phyloP scores from a whole-genome alignment of 805 yeast genomes.

The Cyberlindnera mrakii region DNA sequence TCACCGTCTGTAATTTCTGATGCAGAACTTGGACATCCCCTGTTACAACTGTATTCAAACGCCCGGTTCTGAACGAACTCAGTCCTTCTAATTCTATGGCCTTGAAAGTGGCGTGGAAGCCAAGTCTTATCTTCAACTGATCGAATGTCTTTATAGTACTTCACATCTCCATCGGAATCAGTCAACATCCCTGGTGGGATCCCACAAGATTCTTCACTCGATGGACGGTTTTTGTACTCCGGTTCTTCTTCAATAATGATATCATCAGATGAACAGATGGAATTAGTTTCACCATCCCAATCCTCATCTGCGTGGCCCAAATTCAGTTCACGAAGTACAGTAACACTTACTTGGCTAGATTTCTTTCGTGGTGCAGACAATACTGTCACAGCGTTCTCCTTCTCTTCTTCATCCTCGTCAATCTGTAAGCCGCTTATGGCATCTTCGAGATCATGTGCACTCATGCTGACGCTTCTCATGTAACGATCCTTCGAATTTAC shows the following conservation, averaged over 20 bases:
- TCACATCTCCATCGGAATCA: constrained; percentile 8
- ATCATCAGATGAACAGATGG: not conserved
- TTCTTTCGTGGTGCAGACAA: not conserved
- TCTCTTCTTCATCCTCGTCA: constrained; percentile 2
- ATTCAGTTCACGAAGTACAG: not conserved
- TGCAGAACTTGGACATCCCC: constrained; percentile 17
- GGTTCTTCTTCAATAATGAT: constrained; percentile 1
- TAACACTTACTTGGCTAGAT: not conserved
- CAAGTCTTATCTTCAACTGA: constrained; percentile 12
- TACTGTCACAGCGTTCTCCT: not conserved
- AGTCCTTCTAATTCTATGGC: constrained; percentile 11
- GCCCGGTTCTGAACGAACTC: constrained; percentile 1
- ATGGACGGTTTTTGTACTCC: not conserved
- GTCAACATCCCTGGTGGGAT: not conserved
- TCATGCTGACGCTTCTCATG: not conserved
- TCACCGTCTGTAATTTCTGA: not conserved
- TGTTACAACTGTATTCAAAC: constrained; percentile 10
- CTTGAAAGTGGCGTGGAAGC: constrained; percentile 19
- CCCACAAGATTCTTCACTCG: not conserved
- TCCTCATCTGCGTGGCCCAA: not conserved
- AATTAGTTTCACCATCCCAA: not conserved
- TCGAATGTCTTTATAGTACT: constrained; percentile 9
- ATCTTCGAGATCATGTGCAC: not conserved
- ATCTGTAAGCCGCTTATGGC: not conserved
- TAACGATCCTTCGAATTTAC: too few relatives aligned